phyloP scores from a whole-genome alignment of 305 asterid genomes.

The Nicotiana rustica region DNA sequence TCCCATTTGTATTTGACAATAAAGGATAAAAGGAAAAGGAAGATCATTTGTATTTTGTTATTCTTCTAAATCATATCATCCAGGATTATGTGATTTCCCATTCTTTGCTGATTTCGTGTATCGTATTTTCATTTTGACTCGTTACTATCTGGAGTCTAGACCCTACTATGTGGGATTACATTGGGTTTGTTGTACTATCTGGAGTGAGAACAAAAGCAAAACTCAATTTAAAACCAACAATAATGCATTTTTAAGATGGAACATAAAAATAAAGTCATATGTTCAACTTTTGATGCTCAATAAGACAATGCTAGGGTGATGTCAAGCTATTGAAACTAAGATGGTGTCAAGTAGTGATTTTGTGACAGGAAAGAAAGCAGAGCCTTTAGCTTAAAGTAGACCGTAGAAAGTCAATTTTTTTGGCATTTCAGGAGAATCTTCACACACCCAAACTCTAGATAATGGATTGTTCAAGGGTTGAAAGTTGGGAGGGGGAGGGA shows the following conservation, averaged over 20 bases:
- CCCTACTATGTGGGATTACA: too few relatives aligned
- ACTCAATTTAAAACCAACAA: slow-evolving; percentile 3
- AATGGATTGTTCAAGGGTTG: slow-evolving; percentile 14
- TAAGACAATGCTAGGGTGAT: not conserved
- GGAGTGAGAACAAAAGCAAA: not conserved
- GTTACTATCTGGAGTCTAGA: not conserved
- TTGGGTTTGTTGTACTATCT: not conserved
- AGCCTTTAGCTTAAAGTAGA: not conserved
- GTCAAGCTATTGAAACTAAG: not conserved
- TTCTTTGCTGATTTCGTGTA: not conserved
- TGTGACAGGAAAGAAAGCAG: not conserved
- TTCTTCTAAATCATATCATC: not conserved
- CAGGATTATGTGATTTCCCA: not conserved
- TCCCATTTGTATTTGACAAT: not conserved
- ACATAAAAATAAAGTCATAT: not conserved
- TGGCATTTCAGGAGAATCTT: not conserved
- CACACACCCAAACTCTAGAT: not conserved
- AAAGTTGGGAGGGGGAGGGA: not conserved
- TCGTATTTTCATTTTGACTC: slow-evolving; percentile 6
- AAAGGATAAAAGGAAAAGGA: not conserved
- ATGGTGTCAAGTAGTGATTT: not conserved
- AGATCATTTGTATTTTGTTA: not conserved
- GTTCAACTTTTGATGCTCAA: not conserved
- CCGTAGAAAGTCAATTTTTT: not conserved
- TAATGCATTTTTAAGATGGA: not conserved